These are phyloP conservation scores for Pichiaceae sp. DNA, from an alignment of 1,139 yeast genomes.

Conservation along the genomic window DNA sequence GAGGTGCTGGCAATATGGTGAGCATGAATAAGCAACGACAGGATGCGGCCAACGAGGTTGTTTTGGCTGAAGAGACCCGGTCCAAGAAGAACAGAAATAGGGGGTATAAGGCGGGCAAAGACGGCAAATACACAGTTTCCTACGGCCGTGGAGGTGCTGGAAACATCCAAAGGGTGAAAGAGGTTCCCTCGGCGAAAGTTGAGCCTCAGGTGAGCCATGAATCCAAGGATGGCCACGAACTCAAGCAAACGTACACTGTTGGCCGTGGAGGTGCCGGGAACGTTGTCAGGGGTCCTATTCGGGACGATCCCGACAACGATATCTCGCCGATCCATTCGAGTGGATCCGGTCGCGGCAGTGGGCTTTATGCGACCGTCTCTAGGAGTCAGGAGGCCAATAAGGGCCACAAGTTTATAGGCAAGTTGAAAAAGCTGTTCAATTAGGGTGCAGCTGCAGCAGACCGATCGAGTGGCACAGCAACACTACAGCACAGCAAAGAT, in stretches of 20 bases:
- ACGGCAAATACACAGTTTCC: constrained; percentile 35
- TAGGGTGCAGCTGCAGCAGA: too few species aligned
- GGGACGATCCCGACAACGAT: constrained; percentile 46
- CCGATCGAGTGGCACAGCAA: too few species aligned
- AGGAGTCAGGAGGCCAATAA: neutral
- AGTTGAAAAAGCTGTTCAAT: constrained; percentile 15
- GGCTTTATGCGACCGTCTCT: neutral
- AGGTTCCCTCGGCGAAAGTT: constrained; percentile 36
- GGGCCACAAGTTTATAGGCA: constrained; percentile 10
- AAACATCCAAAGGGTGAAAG: constrained; percentile 33
- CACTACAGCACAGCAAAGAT: neutral
- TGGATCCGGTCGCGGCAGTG: constrained; percentile 5
- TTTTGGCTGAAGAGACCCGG: constrained; percentile 9
- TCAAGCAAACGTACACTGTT: constrained; percentile 38
- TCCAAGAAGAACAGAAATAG: constrained; percentile 8
- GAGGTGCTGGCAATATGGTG: constrained; percentile 33
- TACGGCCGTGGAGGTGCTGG: constrained; percentile 60
- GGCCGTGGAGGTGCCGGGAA: constrained; percentile 59
- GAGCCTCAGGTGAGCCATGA: constrained; percentile 18
- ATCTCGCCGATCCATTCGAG: constrained; percentile 25
- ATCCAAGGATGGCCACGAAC: constrained; percentile 29
- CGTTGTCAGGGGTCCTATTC: constrained; percentile 35
- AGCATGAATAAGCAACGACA: constrained; percentile 3
- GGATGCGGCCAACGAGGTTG: constrained; percentile 17
- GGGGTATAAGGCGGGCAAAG: constrained; percentile 19